Evolutionary conservation across 1,284 basidiomycete genomes (phyloP).

Genomic region (Phellinidium pouzarii): DNA sequence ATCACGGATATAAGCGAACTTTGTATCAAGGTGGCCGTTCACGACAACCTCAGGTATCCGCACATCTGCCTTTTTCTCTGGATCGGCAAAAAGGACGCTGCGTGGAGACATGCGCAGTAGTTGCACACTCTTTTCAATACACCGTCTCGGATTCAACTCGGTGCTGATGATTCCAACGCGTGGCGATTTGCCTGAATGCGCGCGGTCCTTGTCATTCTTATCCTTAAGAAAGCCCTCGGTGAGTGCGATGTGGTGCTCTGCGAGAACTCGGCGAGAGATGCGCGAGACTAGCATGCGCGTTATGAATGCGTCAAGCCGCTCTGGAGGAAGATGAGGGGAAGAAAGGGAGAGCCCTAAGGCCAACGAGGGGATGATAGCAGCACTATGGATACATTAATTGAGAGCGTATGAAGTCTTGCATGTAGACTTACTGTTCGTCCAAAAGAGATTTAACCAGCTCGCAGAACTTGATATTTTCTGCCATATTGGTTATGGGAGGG

Average conservation of each 20-base stretch:
- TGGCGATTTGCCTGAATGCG: conserved; percentile 34
- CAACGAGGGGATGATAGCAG: conserved; percentile 70
- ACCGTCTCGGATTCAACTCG: conserved; percentile 60
- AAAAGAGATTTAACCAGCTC: conserved; percentile 59
- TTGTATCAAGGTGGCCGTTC: conserved; percentile 68
- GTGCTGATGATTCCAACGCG: conserved; percentile 88
- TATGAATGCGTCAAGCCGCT: conserved; percentile 84
- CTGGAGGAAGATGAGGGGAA: conserved; percentile 70
- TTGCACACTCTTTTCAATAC: conserved; percentile 61
- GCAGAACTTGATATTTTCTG: conserved; percentile 80
- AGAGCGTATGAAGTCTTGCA: conserved; percentile 33
- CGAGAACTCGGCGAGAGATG: conserved; percentile 83
- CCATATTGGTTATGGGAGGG: conserved; percentile 65
- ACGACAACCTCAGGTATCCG: conserved; percentile 54
- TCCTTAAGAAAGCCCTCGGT: conserved; percentile 50
- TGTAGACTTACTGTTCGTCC: conserved; percentile 61
- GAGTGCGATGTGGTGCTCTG: conserved; percentile 84
- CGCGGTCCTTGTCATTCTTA: conserved; percentile 25
- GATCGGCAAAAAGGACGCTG: conserved; percentile 36
- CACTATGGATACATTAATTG: conserved; percentile 35
- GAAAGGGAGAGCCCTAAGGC: conserved; percentile 72
- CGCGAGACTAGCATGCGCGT: conserved; percentile 85
- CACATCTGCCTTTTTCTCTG: conserved; percentile 25
- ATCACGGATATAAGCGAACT: conserved; percentile 82
- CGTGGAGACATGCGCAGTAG: conserved; percentile 49